Evolutionary conservation across 768 basidiomycete species (phyloP).

Genomic region (Tulasnella sp.): DNA sequence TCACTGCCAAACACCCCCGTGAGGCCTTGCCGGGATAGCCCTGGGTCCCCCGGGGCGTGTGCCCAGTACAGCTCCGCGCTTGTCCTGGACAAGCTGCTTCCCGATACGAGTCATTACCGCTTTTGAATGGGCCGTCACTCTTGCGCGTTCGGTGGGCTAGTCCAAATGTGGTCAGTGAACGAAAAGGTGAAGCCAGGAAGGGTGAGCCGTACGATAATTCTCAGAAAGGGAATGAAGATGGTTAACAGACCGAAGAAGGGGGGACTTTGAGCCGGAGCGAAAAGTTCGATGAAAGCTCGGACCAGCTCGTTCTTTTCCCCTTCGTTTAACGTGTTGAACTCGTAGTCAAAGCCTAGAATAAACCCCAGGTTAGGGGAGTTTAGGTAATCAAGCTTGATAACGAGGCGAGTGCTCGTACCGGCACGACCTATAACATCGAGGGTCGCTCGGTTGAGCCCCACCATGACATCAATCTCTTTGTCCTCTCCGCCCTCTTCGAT

Average conservation of each 20-base stretch:
- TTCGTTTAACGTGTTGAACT: conserved; percentile 38
- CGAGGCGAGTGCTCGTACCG: conserved; percentile 20
- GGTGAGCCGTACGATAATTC: neutral
- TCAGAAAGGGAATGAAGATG: neutral
- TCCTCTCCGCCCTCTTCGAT: neutral
- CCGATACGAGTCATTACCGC: conserved; percentile 31
- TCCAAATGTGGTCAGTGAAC: neutral
- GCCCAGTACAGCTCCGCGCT: conserved; percentile 38
- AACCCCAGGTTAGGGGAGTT: neutral
- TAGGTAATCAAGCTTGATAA: neutral
- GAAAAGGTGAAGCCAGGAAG: neutral
- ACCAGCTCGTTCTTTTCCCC: conserved; percentile 39
- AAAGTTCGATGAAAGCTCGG: conserved; percentile 37
- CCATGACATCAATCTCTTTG: neutral
- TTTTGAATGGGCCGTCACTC: neutral
- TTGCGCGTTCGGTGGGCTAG: conserved; percentile 11
- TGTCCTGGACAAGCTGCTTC: conserved; percentile 36
- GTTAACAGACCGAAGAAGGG: neutral
- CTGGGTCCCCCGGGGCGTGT: no score
- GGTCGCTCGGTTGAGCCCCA: conserved; percentile 29
- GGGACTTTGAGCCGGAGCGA: conserved; percentile 28
- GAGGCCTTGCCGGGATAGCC: no score
- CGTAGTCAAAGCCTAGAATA: conserved; percentile 37
- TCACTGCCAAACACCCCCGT: no score
- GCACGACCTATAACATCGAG: conserved; percentile 35